Percentiles rank a stretch among this genome's conserved stretches.
phyloP scores from a whole-genome alignment of 2,329 filamentous ascomycete species.

The Phialophora tarda region DNA sequence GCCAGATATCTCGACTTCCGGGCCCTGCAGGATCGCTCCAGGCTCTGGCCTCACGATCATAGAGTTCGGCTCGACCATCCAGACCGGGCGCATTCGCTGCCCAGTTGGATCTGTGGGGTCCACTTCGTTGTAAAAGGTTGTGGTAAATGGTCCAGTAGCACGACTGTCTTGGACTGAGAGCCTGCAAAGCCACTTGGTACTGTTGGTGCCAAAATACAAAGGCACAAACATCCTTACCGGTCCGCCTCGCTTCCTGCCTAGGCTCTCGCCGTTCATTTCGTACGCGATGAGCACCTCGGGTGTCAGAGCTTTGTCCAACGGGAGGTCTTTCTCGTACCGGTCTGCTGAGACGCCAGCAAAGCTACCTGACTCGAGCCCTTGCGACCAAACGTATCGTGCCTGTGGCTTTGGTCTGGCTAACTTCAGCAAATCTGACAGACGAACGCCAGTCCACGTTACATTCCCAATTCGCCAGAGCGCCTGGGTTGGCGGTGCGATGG shows the following conservation, averaged over 20 bases:
- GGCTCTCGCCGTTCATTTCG: constrained; percentile 34
- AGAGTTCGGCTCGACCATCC: constrained; percentile 37
- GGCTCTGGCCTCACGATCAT: constrained; percentile 32
- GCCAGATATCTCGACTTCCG: constrained; percentile 28
- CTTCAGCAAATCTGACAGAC: constrained; percentile 38
- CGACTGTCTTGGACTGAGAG: constrained; percentile 31
- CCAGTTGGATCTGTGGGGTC: constrained; percentile 32
- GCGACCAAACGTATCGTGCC: constrained; percentile 34
- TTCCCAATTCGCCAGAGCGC: constrained; percentile 46
- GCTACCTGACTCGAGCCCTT: constrained; percentile 34
- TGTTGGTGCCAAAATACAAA: constrained; percentile 37
- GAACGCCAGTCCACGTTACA: constrained; percentile 46
- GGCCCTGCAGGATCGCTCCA: constrained; percentile 22
- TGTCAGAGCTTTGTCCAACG: constrained; percentile 31
- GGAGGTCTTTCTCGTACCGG: constrained; percentile 37
- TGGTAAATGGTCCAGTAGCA: constrained; percentile 34
- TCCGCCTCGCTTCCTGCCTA: constrained; percentile 35
- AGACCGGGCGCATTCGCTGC: constrained; percentile 31
- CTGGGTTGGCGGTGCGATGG: constrained; percentile 41
- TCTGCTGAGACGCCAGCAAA: constrained; percentile 32
- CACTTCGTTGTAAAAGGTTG: constrained; percentile 36
- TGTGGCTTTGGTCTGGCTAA: constrained; percentile 35
- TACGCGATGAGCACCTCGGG: constrained; percentile 35
- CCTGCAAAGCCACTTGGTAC: constrained; percentile 36
- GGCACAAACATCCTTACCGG: constrained; percentile 37